Evolutionary conservation across 192 early-diverging fungal species (phyloP), one percentile per base, ranked within the genome.

Genomic region (Allomyces javanicus): DNA sequence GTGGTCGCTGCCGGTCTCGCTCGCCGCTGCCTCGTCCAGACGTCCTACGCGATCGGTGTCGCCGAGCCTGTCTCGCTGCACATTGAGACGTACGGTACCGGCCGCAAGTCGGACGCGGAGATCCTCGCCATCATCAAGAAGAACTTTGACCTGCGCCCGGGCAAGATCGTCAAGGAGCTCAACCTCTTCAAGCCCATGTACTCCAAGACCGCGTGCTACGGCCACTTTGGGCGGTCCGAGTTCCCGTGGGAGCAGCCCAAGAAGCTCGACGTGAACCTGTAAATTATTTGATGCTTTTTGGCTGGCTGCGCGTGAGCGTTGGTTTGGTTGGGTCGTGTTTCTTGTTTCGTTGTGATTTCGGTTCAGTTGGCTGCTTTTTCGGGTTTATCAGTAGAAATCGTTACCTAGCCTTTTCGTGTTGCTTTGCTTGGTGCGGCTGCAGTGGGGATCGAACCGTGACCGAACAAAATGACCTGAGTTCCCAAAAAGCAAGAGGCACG

Each of bases 141-240:
- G 74, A 99, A 97, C 90, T 99, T 94, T 76, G 92, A 99, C 77
- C 87, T 99, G 73, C 92, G 94, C 66, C 96, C 96, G 61, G 96
- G 96, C 81, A 85, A 89, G 74, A 96, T 99, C 73, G 94, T 96
- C 80, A 87, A 92, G 83, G 91, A 96, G 82, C 85, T 99, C 65
- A 88, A 97, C 75, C 87, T 99, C 68, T 94, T 88, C 87, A 89
- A 93, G 84, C 96, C 96, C 75, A 90, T 90, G 79, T 99, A 97
- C 87, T 82, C 84, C 74, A 79, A 92, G 79, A 94, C 96, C 66
- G 96, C 96, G 61, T 86, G 88, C 77, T 99, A 99, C 79, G 96
- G 89, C 68, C 88, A 90, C 81, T 92, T 89, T 78, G 89, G 89
- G 67, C 88, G 96, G 71, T 79, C 81, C 66, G 88, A 94, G 78